Conservation (phyloP, 441 rosid genomes). For the Hura crepitans region DNA sequence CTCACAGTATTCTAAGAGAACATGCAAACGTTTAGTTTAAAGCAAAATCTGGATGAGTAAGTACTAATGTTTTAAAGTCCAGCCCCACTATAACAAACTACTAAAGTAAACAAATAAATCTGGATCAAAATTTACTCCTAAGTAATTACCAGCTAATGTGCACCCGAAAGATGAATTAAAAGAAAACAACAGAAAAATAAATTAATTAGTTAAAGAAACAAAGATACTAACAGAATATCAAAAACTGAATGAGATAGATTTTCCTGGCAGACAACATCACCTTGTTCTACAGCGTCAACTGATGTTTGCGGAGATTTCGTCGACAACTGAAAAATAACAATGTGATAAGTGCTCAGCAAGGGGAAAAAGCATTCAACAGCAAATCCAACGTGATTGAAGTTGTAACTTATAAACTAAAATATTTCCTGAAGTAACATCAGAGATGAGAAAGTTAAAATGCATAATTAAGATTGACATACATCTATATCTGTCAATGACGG, state of each 20-base stretch:
- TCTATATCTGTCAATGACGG: conserved; percentile 79
- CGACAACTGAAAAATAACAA: conserved; percentile 58
- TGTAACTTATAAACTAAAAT: conserved; percentile 15
- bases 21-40: neutral
- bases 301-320: conserved; percentile 56
- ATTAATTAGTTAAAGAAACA: conserved; percentile 32
- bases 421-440: conserved; percentile 18
- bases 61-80: neutral
- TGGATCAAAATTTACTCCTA: neutral
- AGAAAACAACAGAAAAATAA: neutral
- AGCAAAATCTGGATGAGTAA: neutral
- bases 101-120: neutral
- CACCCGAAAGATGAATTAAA: neutral
- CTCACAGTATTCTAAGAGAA: neutral
- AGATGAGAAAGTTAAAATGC: conserved; percentile 22
- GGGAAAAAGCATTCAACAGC: neutral
- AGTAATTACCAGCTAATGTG: neutral
- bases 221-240: conserved; percentile 45
- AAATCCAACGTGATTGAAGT: conserved; percentile 2
- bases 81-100: conserved; percentile 11
- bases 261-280: conserved; percentile 68
- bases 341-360: conserved; percentile 25
- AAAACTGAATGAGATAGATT: conserved; percentile 50
- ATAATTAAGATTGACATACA: conserved; percentile 42
- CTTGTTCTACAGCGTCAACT: conserved; percentile 86